These are phyloP conservation scores for Aspergillus bertholletiae DNA, from an alignment of 495 filamentous ascomycete genomes.

Conservation along the genomic window DNA sequence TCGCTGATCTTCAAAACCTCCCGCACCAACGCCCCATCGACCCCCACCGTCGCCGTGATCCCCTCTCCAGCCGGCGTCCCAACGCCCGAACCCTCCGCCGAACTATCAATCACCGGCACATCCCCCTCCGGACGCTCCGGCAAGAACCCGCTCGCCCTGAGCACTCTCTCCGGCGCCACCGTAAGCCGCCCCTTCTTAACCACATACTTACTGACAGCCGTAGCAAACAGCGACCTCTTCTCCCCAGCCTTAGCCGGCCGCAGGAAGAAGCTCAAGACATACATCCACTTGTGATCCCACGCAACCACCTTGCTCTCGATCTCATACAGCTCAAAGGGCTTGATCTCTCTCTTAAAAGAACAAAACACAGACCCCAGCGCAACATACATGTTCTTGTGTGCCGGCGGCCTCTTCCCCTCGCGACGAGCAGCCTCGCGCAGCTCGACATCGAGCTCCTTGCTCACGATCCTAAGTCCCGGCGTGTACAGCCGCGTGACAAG, in stretches of 20 bases:
- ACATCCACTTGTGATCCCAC: conserved; percentile 89
- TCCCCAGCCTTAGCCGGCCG: conserved; percentile 41
- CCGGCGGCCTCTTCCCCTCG: conserved; percentile 40
- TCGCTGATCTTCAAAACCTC: conserved; percentile 35
- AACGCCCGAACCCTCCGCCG: conserved; percentile 31
- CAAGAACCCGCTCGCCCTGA: conserved; percentile 65
- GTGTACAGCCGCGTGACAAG: conserved; percentile 57
- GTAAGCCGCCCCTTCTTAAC: conserved; percentile 86
- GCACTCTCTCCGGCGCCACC: conserved; percentile 73
- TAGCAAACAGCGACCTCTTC: conserved; percentile 64
- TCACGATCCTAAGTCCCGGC: conserved; percentile 50
- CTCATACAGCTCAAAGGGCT: conserved; percentile 62
- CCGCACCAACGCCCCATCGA: conserved; percentile 34
- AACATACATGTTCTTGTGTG: conserved; percentile 47
- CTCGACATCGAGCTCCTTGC: conserved; percentile 44
- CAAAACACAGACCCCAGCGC: conserved; percentile 62
- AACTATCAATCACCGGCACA: no score
- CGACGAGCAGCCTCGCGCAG: conserved; percentile 28
- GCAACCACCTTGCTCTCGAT: conserved; percentile 61
- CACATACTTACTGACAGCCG: conserved; percentile 80
- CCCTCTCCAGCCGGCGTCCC: conserved; percentile 41
- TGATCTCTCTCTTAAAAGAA: conserved; percentile 65
- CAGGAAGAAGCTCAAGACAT: conserved; percentile 70
- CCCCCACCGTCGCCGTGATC: conserved; percentile 24
- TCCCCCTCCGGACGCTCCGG: conserved; percentile 21